Evolutionary conservation across 164 flowering plant genomes (phyloP).

Genomic region (Vitis vinifera): ASM3070453v1 NC_081816.1:12326001-12326500

Average conservation of each 20-base stretch:
- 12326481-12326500: constrained; percentile 17
- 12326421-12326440: too few relatives aligned
- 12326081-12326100: constrained; percentile 16
- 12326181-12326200: too few relatives aligned
- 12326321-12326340: constrained; percentile 22
- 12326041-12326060: constrained; percentile 29
- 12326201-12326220: too few relatives aligned
- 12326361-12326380: background rate
- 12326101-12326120: constrained; percentile 11
- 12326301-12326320: too few relatives aligned
- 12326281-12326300: too few relatives aligned
- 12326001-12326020: constrained; percentile 25
- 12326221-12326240: too few relatives aligned
- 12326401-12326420: background rate
- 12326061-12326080: constrained; percentile 23
- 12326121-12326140: constrained; percentile 43
- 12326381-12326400: background rate
- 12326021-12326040: constrained; percentile 29
- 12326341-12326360: constrained; percentile 10
- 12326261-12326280: too few relatives aligned
- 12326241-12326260: too few relatives aligned
- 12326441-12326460: background rate
- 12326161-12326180: too few relatives aligned
- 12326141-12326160: constrained; percentile 28
- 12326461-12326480: background rate